Evolutionary conservation across 257 asterid genomes (phyloP).

Genomic region (Scutellaria barbata): DNA sequence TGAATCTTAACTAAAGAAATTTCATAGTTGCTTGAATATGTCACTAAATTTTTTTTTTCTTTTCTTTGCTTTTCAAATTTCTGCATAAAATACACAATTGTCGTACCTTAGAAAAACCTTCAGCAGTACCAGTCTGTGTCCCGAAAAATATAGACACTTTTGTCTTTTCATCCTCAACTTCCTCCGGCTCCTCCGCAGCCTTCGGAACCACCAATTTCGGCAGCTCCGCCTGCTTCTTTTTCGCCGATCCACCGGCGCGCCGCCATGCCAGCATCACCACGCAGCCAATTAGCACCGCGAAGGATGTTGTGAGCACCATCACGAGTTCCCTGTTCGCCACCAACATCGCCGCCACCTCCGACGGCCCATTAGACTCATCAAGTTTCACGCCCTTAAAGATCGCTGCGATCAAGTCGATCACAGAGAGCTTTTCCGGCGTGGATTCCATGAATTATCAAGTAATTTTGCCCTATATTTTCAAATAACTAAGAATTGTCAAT

Average conservation of each 20-base stretch:
- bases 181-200: constrained; percentile 61
- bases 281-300: constrained; percentile 82
- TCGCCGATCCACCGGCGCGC: constrained; percentile 60
- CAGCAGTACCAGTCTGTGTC: constrained; percentile 98
- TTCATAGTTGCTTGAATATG: not conserved
- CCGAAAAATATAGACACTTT: constrained; percentile 82
- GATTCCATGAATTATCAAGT: constrained; percentile 48
- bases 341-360: constrained; percentile 58
- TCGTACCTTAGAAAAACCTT: constrained; percentile 93
- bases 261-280: constrained; percentile 70
- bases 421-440: constrained; percentile 64
- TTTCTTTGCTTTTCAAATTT: not conserved
- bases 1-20: constrained; percentile 15
- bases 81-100: not conserved
- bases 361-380: constrained; percentile 50
- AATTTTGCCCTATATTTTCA: constrained; percentile 24
- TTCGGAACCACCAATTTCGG: constrained; percentile 51
- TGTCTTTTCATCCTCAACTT: constrained; percentile 74
- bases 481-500: constrained; percentile 16
- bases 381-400: constrained; percentile 59
- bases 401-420: constrained; percentile 70
- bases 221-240: constrained; percentile 47
- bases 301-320: constrained; percentile 78
- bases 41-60: not conserved
- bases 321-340: constrained; percentile 67